Base-by-base conservation (phyloP, 2,329 filamentous ascomycete species). In the Clonostachys sp. region DNA sequence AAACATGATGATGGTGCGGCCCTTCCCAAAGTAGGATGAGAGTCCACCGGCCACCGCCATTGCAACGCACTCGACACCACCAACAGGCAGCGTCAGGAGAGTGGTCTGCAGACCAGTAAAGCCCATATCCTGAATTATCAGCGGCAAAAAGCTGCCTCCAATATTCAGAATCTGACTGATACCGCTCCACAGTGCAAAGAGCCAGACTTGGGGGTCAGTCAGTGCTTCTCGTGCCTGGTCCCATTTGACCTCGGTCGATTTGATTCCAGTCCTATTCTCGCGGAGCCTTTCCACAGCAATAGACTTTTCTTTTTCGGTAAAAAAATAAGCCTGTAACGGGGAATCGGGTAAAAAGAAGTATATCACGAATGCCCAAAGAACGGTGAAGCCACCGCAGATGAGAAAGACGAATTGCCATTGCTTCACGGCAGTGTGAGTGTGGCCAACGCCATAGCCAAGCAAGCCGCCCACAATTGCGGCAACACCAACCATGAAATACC, bases 351-450 rank as follows among this genome's bases (percentile, higher is more conserved):
- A 70, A 7, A 74, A 56, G 20, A 70, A 52, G 50, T 73, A 70
- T 41, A 82, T 54, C 3, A 71, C 63, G 4, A 78, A 64, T 1
- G 69, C 71, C 72, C 77, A 77, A 5, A 78, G 52, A 45, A 78
- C 74, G 1, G 78, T 83, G 1, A 61, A 56, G 0, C 68, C 49
- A 1, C 80, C 78, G 2, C 81, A 66, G 24, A 81, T 65, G 50
- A 78, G 75, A 56, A 78, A 83, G 72, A 83, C 77, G 72, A 74
- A 80, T 45, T 72, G 68, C 78, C 78, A 82, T 4, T 75, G 72
- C 16, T 64, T 65, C 24, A 30, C 9, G 24, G 24, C 24, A 9
- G 24, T 62, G 13, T 68, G 53, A 40, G 81, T 67, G 50, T 83
- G 78, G 0, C 80, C 80, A 8, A 82, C 63, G 4, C 72, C 78